Evolutionary conservation across 805 yeast species (phyloP), one percentile per base, ranked within the genome.

Genomic region (Priceomyces haplophilus): DNA sequence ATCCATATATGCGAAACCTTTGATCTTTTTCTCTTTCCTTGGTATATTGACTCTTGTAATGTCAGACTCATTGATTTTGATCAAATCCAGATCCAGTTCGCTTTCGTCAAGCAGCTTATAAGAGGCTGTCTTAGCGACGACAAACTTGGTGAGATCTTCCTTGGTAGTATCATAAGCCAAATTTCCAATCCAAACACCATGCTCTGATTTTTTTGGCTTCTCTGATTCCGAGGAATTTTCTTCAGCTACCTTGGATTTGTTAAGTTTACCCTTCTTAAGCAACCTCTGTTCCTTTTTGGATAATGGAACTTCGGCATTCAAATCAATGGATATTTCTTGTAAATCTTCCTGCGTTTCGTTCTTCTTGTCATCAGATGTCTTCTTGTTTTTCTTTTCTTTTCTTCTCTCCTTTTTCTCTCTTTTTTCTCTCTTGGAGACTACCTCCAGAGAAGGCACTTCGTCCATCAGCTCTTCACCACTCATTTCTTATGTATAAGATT

Each of bases 131-230:
- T 83, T 86, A 7, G 78, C 74, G 1, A 74, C 65, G 6, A 93
- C 63, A 50, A 85, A 88, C 41, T 81, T 73, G 11, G 69, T 67
- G 25, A 93, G 57, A 49, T 89, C 95, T 27, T 85, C 91, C 52
- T 76, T 80, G 0, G 82, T 73, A 4, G 97, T 88, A 40, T 87
- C 93, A 55, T 84, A 93, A 0, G 96, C 75, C 49, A 93, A 65
- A 60, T 93, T 93, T 34, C 99, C 99, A 37, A 93, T 78, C 99
- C 99, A 93, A 27, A 89, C 93, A 35, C 95, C 95, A 54, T 67
- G 78, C 42, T 75, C 78, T 3, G 83, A 75, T 56, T 72, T 72
- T 40, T 68, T 69, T 2, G 61, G 44, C 35, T 51, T 61, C n/a
- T 54, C 58, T 13, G 55, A 66, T 21, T 69, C 65, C 4, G 61